Evolutionary conservation across 148 eudicot genomes (phyloP).

Genomic region (Rhododendron mucronatum): DNA sequence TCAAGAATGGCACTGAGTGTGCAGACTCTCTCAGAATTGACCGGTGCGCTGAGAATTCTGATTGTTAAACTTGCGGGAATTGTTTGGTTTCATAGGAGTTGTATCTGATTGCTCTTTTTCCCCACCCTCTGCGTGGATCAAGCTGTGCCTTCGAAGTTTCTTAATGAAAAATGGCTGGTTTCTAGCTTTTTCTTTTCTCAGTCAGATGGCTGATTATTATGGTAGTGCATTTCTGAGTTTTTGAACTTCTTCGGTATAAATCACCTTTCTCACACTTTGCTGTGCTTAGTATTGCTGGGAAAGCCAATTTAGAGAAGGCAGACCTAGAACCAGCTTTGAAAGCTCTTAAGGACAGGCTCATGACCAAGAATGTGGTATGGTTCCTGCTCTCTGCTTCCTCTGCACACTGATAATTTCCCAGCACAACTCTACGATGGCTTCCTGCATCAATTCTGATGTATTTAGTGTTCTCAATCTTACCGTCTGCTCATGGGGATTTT

Average conservation of each 20-base stretch:
- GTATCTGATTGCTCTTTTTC: background rate
- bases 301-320: conserved; percentile 84
- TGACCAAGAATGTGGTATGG: conserved; percentile 99
- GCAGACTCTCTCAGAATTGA: background rate
- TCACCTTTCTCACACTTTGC: conserved; percentile 8
- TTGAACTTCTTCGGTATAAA: background rate
- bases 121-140: background rate
- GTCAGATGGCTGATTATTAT: background rate
- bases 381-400: background rate
- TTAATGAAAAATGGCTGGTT: background rate
- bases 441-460: too few relatives aligned
- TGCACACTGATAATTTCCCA: too few relatives aligned
- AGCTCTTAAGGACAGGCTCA: conserved; percentile 93
- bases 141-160: background rate
- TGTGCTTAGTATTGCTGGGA: conserved; percentile 86
- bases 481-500: conserved; percentile 1
- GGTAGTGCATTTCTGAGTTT: background rate
- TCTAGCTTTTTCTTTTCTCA: too few relatives aligned
- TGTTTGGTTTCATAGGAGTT: background rate
- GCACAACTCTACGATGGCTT: too few relatives aligned
- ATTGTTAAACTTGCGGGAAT: background rate
- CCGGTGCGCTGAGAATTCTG: background rate
- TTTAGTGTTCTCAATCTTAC: conserved; percentile 1
- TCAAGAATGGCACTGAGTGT: too few relatives aligned
- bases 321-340: conserved; percentile 89